These are phyloP conservation scores for Leishmania guyanensis DNA, from an alignment of 208 protist species.

Conservation along the genomic window DNA sequence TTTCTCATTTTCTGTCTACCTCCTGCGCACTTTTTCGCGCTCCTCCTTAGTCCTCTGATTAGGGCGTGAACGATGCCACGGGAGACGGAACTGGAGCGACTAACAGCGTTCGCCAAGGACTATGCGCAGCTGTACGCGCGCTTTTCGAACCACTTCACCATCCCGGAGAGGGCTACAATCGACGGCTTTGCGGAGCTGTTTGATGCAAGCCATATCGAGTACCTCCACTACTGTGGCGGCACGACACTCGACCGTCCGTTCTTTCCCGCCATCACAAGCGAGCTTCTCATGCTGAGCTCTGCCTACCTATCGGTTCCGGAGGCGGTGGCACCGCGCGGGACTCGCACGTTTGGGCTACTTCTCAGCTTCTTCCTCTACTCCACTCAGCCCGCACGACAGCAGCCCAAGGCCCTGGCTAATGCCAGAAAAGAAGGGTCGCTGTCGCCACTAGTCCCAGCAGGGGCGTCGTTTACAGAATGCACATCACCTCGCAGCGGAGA, in stretches of 20 bases:
- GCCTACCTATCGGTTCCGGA: constrained; percentile 65
- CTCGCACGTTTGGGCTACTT: constrained; percentile 67
- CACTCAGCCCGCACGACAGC: constrained; percentile 53
- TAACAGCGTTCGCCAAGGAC: constrained; percentile 58
- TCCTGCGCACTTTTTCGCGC: neutral
- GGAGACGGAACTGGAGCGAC: constrained; percentile 23
- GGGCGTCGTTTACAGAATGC: neutral
- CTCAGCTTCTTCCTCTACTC: constrained; percentile 59
- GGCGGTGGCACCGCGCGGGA: constrained; percentile 34
- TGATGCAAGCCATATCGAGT: constrained; percentile 52
- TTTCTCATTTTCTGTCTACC: neutral
- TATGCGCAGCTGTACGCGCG: constrained; percentile 52
- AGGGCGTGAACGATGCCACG: constrained; percentile 14
- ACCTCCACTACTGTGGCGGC: constrained; percentile 73
- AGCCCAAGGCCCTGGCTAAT: neutral
- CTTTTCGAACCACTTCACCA: constrained; percentile 33
- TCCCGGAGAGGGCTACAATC: constrained; percentile 30
- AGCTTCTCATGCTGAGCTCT: constrained; percentile 64
- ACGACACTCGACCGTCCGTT: constrained; percentile 49
- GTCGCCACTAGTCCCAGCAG: neutral
- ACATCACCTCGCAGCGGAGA: neutral
- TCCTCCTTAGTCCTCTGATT: constrained; percentile 2
- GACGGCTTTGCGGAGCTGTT: constrained; percentile 60
- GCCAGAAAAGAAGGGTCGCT: neutral
- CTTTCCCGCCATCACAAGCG: constrained; percentile 40